Base-by-base conservation (phyloP, 106 monocot genomes). In the Narthecium ossifragum region DNA sequence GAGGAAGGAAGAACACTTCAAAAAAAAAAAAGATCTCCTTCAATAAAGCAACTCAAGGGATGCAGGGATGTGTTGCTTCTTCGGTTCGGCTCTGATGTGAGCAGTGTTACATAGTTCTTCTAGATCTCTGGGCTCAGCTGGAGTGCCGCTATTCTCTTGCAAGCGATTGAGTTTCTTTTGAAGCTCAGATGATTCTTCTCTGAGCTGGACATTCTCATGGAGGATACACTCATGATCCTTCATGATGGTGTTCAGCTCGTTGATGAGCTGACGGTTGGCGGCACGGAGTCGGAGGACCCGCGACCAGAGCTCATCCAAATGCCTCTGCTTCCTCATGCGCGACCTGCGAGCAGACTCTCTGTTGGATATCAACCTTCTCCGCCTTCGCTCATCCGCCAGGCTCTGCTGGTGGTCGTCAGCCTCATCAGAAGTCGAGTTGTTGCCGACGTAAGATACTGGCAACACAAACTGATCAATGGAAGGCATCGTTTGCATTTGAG, bases 241-340 rank as follows among this genome's bases (percentile, higher is more conserved):
- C 34, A 80, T 61, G 31, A 62, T 69, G 13, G 41, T 64, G 64
- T 93, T 93, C 23, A 85, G 75, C 53, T 89, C 82, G 31, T 85
- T 80, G 38, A 93, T 80, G 26, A 93, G 85, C 25, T 54, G 76
- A 15, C 81, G 76, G 61, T 85, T 77, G 57, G 77, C 62, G 2
- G 71, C 39, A 2, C 82, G 71, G 14, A 93, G 82, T 27, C 67
- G 57, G 11, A 41, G 12, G 1, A 89, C 93, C 31, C 83, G 93
- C 11, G 65, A 67, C 48, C 69, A 59, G 31, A 93, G 85, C 64
- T 85, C 82, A 14, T 74, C 82, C n/a, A 93, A 67, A 23, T 93
- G 93, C 72, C 66, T 73, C 77, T 89, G 89, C 66, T 93, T 93
- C 33, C 93, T 69, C 77, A 93, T 83, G 46, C 93, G 79, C 28